Conservation (phyloP, 2,329 filamentous ascomycete genomes). For the Hypomyces perniciosus region DNA sequence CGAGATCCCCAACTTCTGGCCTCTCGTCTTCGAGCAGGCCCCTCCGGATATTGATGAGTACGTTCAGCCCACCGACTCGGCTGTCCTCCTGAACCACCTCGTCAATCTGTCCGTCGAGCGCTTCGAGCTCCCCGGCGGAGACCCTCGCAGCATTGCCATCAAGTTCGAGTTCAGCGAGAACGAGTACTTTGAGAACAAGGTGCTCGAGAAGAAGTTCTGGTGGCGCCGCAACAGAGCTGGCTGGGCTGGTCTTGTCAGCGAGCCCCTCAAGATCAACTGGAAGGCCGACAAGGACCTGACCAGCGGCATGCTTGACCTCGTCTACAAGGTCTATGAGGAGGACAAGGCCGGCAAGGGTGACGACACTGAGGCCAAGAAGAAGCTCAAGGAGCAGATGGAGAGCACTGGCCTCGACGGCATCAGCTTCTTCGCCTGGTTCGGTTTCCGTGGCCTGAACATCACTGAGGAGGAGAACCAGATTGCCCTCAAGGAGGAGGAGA, state of each 20-base stretch:
- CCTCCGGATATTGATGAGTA: slow-evolving; percentile 82
- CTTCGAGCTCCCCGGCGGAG: slow-evolving; percentile 71
- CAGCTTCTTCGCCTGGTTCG: slow-evolving; percentile 89
- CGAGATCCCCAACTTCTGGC: slow-evolving; percentile 85
- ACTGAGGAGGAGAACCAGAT: slow-evolving; percentile 50
- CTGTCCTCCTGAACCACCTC: slow-evolving; percentile 63
- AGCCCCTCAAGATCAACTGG: slow-evolving; percentile 85
- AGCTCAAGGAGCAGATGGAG: slow-evolving; percentile 50
- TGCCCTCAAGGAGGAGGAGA: slow-evolving; percentile 14
- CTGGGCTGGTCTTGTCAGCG: slow-evolving; percentile 74
- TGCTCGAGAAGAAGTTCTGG: slow-evolving; percentile 89
- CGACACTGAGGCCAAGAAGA: slow-evolving; percentile 43
- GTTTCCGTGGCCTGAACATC: slow-evolving; percentile 65
- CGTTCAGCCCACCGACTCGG: slow-evolving; percentile 75
- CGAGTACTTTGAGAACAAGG: slow-evolving; percentile 70
- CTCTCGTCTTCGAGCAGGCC: slow-evolving; percentile 83
- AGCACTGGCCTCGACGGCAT: slow-evolving; percentile 56
- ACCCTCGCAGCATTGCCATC: slow-evolving; percentile 74
- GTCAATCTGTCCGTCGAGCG: slow-evolving; percentile 65
- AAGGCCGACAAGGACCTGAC: slow-evolving; percentile 77
- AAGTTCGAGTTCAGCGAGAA: slow-evolving; percentile 76
- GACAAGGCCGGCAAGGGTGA: slow-evolving; percentile 39
- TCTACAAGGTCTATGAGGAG: slow-evolving; percentile 61
- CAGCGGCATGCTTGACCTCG: slow-evolving; percentile 68
- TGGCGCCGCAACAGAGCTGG: slow-evolving; percentile 64